Percentiles rank a stretch among this genome's conserved stretches.
Conservation (phyloP, 768 basidiomycete genomes). For the Gelatoporia subvermispora region DNA sequence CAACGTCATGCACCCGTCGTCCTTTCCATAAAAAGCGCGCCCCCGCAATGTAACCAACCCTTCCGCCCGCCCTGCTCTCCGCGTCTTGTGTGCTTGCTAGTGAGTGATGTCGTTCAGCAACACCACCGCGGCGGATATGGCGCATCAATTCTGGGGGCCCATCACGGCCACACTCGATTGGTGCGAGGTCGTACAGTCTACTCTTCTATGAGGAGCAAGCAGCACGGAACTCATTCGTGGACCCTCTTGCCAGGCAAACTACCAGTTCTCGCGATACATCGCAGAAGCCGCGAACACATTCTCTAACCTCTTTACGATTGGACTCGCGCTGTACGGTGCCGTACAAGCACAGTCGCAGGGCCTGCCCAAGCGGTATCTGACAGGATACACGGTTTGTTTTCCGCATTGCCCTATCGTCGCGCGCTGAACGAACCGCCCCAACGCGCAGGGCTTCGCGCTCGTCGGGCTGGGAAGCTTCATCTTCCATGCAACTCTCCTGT, state of each 20-base stretch:
- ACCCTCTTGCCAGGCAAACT: constrained; percentile 49
- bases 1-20: too few relatives aligned
- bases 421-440: background rate
- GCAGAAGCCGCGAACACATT: constrained; percentile 73
- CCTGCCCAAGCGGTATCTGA: constrained; percentile 32
- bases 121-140: too few relatives aligned
- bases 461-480: constrained; percentile 75
- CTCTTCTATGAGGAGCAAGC: background rate
- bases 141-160: constrained; percentile 45
- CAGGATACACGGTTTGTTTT: constrained; percentile 26
- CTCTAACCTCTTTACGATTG: constrained; percentile 48
- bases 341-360: constrained; percentile 22
- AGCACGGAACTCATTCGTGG: background rate
- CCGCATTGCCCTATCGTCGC: background rate
- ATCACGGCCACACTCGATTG: constrained; percentile 70
- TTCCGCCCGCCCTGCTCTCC: background rate
- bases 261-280: constrained; percentile 72
- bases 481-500: constrained; percentile 75
- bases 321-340: constrained; percentile 42
- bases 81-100: background rate
- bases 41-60: background rate
- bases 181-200: constrained; percentile 51
- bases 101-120: too few relatives aligned
- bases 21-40: too few relatives aligned
- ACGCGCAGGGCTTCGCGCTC: constrained; percentile 54